Percentiles rank a stretch among this genome's conserved stretches.
Evolutionary conservation across 345 rosid genomes (phyloP).

Genomic region (Gossypium raimondii): DNA sequence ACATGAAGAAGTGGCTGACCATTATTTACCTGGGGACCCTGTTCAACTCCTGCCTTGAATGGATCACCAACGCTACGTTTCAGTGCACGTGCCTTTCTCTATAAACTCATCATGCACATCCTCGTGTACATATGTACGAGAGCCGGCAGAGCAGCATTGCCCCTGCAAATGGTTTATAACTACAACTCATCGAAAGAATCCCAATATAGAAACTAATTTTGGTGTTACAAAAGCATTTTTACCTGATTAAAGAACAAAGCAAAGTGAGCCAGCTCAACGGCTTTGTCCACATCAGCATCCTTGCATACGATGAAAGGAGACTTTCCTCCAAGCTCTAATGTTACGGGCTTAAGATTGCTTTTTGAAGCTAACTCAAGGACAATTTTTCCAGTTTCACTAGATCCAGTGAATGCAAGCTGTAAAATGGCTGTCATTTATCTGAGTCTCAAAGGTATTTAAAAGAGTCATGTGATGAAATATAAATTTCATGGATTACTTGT

Average conservation of each 20-base stretch:
- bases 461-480: not conserved
- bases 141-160: conserved; percentile 71
- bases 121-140: conserved; percentile 72
- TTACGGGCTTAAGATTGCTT: conserved; percentile 71
- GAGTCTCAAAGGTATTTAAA: not conserved
- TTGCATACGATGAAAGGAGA: conserved; percentile 69
- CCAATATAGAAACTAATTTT: not conserved
- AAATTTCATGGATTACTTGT: not conserved
- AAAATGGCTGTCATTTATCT: conserved; percentile 2
- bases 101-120: conserved; percentile 51
- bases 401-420: conserved; percentile 77
- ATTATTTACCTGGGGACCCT: conserved; percentile 68
- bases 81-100: conserved; percentile 49
- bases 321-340: conserved; percentile 77
- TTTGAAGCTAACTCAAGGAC: conserved; percentile 53
- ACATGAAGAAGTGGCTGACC: not conserved
- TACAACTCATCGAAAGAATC: not conserved
- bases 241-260: conserved; percentile 77
- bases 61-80: conserved; percentile 65
- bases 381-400: conserved; percentile 46
- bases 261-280: conserved; percentile 58
- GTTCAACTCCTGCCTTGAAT: conserved; percentile 51
- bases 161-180: conserved; percentile 37
- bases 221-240: not conserved
- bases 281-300: conserved; percentile 66